These are phyloP conservation scores for Fusarium foetens DNA, from an alignment of 2,329 filamentous ascomycete genomes.

Conservation along the genomic window DNA sequence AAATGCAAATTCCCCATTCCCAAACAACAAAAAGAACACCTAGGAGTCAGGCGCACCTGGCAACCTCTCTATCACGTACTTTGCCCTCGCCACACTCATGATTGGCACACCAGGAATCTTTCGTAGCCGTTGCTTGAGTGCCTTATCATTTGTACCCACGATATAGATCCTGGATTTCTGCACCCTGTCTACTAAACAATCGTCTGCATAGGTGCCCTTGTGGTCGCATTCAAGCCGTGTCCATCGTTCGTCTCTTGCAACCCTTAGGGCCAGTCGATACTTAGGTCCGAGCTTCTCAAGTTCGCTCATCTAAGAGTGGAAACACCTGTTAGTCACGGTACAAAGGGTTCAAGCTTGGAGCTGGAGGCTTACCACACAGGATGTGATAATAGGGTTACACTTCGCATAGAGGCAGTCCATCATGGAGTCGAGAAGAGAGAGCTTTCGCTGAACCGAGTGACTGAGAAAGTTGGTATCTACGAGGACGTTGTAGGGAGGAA, in stretches of 20 bases:
- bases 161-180: conserved; percentile 81
- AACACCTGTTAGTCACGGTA: neutral
- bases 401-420: conserved; percentile 96
- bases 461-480: conserved; percentile 92
- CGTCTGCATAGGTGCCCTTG: conserved; percentile 84
- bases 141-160: conserved; percentile 80
- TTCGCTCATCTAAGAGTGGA: conserved; percentile 63
- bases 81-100: conserved; percentile 85
- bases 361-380: conserved; percentile 54
- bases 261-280: conserved; percentile 85
- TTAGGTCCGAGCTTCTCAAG: conserved; percentile 89
- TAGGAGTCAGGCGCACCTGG: conserved; percentile 79
- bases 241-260: conserved; percentile 91
- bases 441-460: conserved; percentile 90
- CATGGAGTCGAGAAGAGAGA: conserved; percentile 86
- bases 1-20: conserved; percentile 28
- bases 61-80: conserved; percentile 93
- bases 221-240: conserved; percentile 88
- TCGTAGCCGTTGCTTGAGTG: conserved; percentile 82
- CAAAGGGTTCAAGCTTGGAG: neutral
- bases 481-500: conserved; percentile 74
- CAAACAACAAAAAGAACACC: conserved; percentile 12
- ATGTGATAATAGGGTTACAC: conserved; percentile 86
- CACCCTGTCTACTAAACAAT: conserved; percentile 82
- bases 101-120: conserved; percentile 76